These are phyloP conservation scores for Sordariomycetes sp. DNA, from an alignment of 2,329 filamentous ascomycete genomes.

Conservation along the genomic window DNA sequence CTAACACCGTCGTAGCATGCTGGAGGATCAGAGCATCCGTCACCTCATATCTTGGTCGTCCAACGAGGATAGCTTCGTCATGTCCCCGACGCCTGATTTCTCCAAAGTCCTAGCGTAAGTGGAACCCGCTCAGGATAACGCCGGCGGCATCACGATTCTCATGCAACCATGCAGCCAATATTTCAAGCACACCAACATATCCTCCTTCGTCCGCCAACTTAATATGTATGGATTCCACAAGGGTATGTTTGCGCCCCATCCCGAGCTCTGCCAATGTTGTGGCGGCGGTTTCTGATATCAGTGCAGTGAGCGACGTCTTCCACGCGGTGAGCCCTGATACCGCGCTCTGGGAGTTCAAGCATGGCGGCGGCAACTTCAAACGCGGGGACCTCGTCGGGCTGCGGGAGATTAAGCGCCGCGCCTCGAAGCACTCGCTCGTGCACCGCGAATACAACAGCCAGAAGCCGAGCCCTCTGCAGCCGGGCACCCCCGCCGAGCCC, in stretches of 20 bases:
- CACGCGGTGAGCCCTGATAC: constrained; percentile 90
- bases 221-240: constrained; percentile 99
- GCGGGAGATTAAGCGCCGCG: constrained; percentile 89
- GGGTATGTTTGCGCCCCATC: constrained; percentile 41
- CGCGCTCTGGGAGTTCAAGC: constrained; percentile 97
- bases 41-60: constrained; percentile 95
- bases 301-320: constrained; percentile 89
- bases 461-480: constrained; percentile 17
- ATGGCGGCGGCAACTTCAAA: constrained; percentile 95
- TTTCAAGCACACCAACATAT: constrained; percentile 99
- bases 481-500: constrained; percentile 74
- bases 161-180: constrained; percentile 58
- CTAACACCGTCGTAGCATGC: constrained; percentile 60
- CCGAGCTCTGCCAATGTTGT: neutral
- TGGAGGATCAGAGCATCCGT: constrained; percentile 86
- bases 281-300: neutral
- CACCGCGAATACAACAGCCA: constrained; percentile 87
- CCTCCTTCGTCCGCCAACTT: constrained; percentile 91
- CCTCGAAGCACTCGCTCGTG: constrained; percentile 85
- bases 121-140: constrained; percentile 1
- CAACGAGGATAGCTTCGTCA: constrained; percentile 93
- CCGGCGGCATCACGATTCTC: neutral
- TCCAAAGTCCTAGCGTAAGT: constrained; percentile 94
- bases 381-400: constrained; percentile 83
- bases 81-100: constrained; percentile 95